Evolutionary conservation across 2,329 filamentous ascomycete species (phyloP), one percentile per base, ranked within the genome.

Genomic region (Botrytis aclada): DNA sequence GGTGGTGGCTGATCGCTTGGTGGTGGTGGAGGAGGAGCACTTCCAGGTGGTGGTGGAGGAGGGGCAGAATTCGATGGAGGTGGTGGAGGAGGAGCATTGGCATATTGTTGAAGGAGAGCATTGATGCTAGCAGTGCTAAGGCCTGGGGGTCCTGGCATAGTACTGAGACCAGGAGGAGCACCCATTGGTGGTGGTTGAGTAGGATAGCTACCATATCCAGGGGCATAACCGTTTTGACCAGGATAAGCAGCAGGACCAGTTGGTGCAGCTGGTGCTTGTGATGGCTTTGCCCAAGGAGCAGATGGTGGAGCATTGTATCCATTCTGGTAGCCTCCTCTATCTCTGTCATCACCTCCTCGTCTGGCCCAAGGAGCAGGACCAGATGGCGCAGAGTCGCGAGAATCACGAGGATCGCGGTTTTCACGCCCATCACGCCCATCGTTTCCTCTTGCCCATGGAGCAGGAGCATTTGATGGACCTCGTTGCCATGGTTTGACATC

Each of bases 401-500:
- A 81, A 58, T 83, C 82, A 70, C 83, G 83, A 34, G 22, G 12
- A 20, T 62, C 60, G 25, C 34, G 60, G 34, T 22, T 64, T 83
- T 83, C 61, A 43, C 61, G 61, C 22, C 75, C 66, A 72, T 81
- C 80, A 74, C 83, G 81, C 43, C 82, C 81, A 61, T 83, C 82
- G 69, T 83, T 83, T 45, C 82, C 74, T 61, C 81, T 73, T 87
- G 86, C 81, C 89, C 95, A 97, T 12, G 94, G 94, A 77, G 94
- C 94, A 81, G 93, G 88, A 73, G 91, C 93, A 73, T 93, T 93
- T 43, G 92, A 94, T 29, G 94, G 93, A 54, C 92, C 93, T 80
- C 93, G 90, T 81, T 97, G 92, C 94, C 94, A 98, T 69, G 95
- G 95, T 83, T 93, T 95, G 77, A 88, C 86, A 77, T 92, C 90